Conservation (phyloP, 305 asterid genomes). For the Rubia balearica region DNA sequence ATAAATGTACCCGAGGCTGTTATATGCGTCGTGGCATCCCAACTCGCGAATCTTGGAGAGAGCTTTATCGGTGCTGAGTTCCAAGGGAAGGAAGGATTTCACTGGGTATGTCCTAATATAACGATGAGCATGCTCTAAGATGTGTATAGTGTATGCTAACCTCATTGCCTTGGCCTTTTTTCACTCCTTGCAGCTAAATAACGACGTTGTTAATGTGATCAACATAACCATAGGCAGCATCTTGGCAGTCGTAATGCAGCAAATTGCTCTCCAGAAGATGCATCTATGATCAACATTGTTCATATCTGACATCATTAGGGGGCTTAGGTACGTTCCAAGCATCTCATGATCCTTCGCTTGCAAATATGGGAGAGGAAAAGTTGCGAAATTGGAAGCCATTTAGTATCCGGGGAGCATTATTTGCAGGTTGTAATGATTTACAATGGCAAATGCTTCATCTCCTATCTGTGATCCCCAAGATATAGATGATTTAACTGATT, state of each 20-base stretch:
- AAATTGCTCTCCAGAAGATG: slow-evolving; percentile 31
- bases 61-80: slow-evolving; percentile 81
- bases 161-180: neutral
- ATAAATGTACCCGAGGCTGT: slow-evolving; percentile 41
- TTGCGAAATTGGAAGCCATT: neutral
- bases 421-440: neutral
- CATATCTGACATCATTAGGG: neutral
- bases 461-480: neutral
- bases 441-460: neutral
- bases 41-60: slow-evolving; percentile 91
- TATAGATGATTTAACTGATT: neutral
- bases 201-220: slow-evolving; percentile 68
- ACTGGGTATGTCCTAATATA: slow-evolving; percentile 49
- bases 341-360: neutral
- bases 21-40: slow-evolving; percentile 79
- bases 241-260: slow-evolving; percentile 71
- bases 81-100: slow-evolving; percentile 83
- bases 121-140: neutral
- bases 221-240: slow-evolving; percentile 77
- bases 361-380: neutral
- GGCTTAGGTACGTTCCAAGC: neutral
- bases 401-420: neutral
- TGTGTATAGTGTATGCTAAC: neutral
- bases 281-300: neutral
- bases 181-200: slow-evolving; percentile 58